phyloP scores from a whole-genome alignment of 2,329 filamentous ascomycete species.

The Orbilia brochopaga region DNA sequence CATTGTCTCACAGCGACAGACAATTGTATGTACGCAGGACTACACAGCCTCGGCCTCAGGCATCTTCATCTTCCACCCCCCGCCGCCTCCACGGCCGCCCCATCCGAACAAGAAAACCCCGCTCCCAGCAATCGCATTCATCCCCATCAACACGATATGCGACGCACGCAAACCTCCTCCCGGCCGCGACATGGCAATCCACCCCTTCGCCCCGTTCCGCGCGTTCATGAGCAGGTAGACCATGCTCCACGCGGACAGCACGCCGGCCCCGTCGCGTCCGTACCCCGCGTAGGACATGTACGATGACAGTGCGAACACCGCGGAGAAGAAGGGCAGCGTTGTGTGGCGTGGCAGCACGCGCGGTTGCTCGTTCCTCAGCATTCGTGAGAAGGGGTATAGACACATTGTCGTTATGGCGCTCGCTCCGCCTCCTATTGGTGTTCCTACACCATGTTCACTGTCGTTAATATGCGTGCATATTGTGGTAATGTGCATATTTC shows the following conservation, averaged over 20 bases:
- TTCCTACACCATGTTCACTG: constrained; percentile 3
- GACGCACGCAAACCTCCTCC: constrained; percentile 35
- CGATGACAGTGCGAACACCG: constrained; percentile 49
- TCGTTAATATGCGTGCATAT: background rate
- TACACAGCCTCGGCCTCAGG: constrained; percentile 32
- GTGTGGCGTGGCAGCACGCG: constrained; percentile 50
- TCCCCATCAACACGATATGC: constrained; percentile 27
- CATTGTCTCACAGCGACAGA: too few relatives aligned
- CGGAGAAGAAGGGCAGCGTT: constrained; percentile 52
- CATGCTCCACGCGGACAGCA: constrained; percentile 53
- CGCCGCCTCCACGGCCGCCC: constrained; percentile 34
- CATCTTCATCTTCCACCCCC: constrained; percentile 43
- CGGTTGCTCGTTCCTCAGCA: constrained; percentile 41
- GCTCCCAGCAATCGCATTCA: constrained; percentile 44
- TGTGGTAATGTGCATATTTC: too few relatives aligned
- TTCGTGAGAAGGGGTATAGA: constrained; percentile 47
- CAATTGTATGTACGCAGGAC: background rate
- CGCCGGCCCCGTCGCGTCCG: constrained; percentile 52
- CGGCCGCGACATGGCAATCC: constrained; percentile 25
- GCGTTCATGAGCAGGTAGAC: constrained; percentile 54
- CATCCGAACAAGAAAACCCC: constrained; percentile 47
- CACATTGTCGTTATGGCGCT: constrained; percentile 19
- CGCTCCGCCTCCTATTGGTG: constrained; percentile 18
- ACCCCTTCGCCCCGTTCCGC: constrained; percentile 17
- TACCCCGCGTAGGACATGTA: constrained; percentile 53